Evolutionary conservation across 208 protist genomes (phyloP).

Genomic region (Wallacemonas rigidus): DNA sequence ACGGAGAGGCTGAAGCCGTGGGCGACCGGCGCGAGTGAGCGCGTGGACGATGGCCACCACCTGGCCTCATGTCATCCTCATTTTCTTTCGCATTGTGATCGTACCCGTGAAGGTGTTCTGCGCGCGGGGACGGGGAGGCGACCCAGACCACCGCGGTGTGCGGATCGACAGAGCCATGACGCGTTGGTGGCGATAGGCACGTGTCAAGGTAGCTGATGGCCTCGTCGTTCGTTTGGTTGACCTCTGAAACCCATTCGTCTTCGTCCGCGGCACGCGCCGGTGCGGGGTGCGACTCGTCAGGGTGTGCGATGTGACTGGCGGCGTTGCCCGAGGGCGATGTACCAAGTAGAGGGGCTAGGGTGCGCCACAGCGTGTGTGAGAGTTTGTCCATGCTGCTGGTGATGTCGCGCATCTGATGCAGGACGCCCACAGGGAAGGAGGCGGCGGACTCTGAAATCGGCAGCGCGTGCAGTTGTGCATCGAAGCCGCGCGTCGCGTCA

Average conservation of each 20-base stretch:
- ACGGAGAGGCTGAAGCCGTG: neutral
- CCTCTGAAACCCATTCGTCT: conserved; percentile 1
- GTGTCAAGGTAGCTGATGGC: neutral
- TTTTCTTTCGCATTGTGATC: neutral
- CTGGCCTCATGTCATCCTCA: neutral
- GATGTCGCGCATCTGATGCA: conserved; percentile 29
- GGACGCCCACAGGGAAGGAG: neutral
- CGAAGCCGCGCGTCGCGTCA: conserved; percentile 28
- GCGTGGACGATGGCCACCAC: neutral
- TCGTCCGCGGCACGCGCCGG: neutral
- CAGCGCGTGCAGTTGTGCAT: conserved; percentile 19
- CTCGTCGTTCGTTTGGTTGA: neutral
- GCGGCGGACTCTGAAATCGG: neutral
- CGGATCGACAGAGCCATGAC: neutral
- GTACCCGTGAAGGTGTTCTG: neutral
- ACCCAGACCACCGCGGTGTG: neutral
- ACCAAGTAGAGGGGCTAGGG: conserved; percentile 2
- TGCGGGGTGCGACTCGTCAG: no score
- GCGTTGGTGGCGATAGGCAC: conserved; percentile 4
- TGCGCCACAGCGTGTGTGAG: conserved; percentile 19
- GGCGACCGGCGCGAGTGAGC: neutral
- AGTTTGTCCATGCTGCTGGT: conserved; percentile 23
- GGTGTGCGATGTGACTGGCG: no score
- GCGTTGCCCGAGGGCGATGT: neutral
- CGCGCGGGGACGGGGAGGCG: conserved; percentile 7